Conservation (phyloP, 2,329 filamentous ascomycete species). For the Fusarium pininemorale region DNA sequence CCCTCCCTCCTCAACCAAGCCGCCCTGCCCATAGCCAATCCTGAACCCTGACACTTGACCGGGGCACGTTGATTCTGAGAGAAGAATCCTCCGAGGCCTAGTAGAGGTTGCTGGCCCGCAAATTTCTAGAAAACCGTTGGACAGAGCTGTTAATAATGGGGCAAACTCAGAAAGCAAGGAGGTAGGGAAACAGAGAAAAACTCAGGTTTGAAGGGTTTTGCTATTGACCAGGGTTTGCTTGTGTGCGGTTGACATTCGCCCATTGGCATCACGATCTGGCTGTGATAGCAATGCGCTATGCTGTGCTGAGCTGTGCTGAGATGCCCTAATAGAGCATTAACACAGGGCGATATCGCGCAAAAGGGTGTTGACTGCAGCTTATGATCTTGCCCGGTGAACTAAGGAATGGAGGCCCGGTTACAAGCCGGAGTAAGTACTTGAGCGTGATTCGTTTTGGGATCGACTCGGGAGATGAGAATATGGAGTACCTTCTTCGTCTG, state of each 20-base stretch:
- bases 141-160: constrained; percentile 33
- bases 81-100: constrained; percentile 46
- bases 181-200: constrained; percentile 40
- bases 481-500: constrained; percentile 33
- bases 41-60: constrained; percentile 37
- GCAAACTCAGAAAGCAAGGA: constrained; percentile 34
- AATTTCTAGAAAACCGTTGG: constrained; percentile 48
- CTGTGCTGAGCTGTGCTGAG: neutral
- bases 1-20: constrained; percentile 40
- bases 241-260: constrained; percentile 11
- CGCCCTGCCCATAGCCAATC: constrained; percentile 38
- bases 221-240: constrained; percentile 35
- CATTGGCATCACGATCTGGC: constrained; percentile 10
- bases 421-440: constrained; percentile 29
- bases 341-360: constrained; percentile 26
- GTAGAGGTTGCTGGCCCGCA: constrained; percentile 39
- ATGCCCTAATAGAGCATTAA: constrained; percentile 31
- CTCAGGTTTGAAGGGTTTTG: constrained; percentile 41
- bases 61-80: constrained; percentile 41
- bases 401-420: constrained; percentile 27
- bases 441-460: constrained; percentile 30
- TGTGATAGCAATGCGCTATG: constrained; percentile 11
- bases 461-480: constrained; percentile 38
- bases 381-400: constrained; percentile 8
- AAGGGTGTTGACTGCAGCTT: constrained; percentile 16